Evolutionary conservation across 371 early-diverging fungal species (phyloP), one percentile per base, ranked within the genome.

Genomic region (Phascolomyces articulosus): DNA sequence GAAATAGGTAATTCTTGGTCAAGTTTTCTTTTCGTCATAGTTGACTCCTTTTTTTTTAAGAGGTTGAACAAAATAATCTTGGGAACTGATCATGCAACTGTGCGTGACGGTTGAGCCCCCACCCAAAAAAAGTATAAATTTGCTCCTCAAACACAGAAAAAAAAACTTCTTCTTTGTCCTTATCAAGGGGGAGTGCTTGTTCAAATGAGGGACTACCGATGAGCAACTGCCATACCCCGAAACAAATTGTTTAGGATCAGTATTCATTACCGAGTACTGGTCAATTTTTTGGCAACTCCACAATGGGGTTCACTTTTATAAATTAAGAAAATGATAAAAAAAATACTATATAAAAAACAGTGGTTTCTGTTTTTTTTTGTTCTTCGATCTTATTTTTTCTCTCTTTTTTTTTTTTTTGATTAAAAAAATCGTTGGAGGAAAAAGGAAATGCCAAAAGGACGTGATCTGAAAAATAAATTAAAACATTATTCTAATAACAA

Each of bases 141-240:
- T 9, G 11, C 34, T 6, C 34, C 34, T 6, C 34, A 34, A 34
- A 34, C n/a, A n/a, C n/a, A 34, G 11, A 34, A 31, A 31, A 34
- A 34, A 34, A 34, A 34, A 9, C 34, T 34, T 34, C 11, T 40
- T 58, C 38, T 63, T 49, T 64, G 41, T 58, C 57, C 48, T 51
- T 51, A 40, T 51, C 55, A 55, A 62, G 38, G 63, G 67, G 59
- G 62, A 34, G 23, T 48, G 63, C 27, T 59, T 59, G 60, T 59
- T 59, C 60, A 58, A 57, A 40, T 28, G 58, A 67, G 58, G 58
- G 59, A 34, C 61, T 29, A 66, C 60, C 60, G 60, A 59, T 59
- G 60, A 9, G 20, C 47, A 59, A 59, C 60, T 59, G 60, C 60
- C 60, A 59, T 40, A 44, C 60, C 60, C 60, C 60, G 60, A 56